A percentile compares a stretch with the other conserved stretches of the same genome.
Evolutionary conservation across 306 rosid species (phyloP).

Genomic region (Oemleria cerasiformis): DNA sequence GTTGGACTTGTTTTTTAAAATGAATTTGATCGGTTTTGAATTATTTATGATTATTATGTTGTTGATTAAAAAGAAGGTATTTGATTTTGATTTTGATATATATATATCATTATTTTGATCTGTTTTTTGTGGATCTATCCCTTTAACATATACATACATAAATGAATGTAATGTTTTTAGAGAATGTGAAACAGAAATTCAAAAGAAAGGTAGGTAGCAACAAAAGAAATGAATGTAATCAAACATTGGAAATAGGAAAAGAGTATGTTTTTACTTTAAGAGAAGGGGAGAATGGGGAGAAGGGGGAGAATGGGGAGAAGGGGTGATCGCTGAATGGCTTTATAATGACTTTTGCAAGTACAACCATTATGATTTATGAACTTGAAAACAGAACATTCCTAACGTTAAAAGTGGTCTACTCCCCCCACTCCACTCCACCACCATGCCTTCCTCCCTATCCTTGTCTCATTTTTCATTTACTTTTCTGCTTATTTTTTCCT

Average conservation of each 20-base stretch:
- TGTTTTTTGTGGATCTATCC: too few relatives aligned
- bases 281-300: constrained; percentile 2
- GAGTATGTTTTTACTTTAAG: constrained; percentile 26
- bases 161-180: background rate
- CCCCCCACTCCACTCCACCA: constrained; percentile 15
- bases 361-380: constrained; percentile 21
- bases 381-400: constrained; percentile 60
- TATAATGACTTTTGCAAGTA: constrained; percentile 58
- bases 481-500: constrained; percentile 10
- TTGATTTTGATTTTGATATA: too few relatives aligned
- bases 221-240: constrained; percentile 41
- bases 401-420: constrained; percentile 71
- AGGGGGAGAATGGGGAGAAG: constrained; percentile 40
- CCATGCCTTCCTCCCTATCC: constrained; percentile 18
- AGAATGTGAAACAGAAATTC: constrained; percentile 33
- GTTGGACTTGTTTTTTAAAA: too few relatives aligned
- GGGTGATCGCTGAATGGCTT: constrained; percentile 53
- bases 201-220: constrained; percentile 24
- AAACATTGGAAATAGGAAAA: constrained; percentile 74
- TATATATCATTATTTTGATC: too few relatives aligned
- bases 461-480: constrained; percentile 36
- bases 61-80: too few relatives aligned
- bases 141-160: background rate
- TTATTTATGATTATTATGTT: too few relatives aligned
- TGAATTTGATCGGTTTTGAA: too few relatives aligned